Evolutionary conservation across 495 filamentous ascomycete genomes (phyloP).

Genomic region (Hypoxylon cercidicola): DNA sequence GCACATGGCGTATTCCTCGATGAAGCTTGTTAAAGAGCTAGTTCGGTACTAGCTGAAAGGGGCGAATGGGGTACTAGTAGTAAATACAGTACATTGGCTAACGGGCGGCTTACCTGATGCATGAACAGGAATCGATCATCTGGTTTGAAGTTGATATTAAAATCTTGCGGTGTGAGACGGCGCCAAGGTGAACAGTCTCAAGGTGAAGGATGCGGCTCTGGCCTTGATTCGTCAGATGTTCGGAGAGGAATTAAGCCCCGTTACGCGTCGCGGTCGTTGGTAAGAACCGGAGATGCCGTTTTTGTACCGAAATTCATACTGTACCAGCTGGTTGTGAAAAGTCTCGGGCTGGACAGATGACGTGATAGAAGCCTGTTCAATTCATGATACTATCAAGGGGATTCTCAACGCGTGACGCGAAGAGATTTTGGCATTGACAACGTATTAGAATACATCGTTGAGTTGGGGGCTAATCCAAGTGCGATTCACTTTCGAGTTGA

Average conservation of each 20-base stretch:
- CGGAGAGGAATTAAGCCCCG: conserved; percentile 28
- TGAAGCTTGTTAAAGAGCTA: not conserved
- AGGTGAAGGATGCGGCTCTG: conserved; percentile 26
- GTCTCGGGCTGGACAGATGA: not conserved
- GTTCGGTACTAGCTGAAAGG: conserved; percentile 1
- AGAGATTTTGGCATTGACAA: not conserved
- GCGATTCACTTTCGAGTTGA: not conserved
- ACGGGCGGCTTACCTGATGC: not conserved
- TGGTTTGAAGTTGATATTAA: conserved; percentile 7
- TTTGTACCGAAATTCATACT: not conserved
- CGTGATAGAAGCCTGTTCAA: not conserved
- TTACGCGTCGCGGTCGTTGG: conserved; percentile 17
- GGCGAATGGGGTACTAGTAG: not conserved
- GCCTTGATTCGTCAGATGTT: conserved; percentile 24
- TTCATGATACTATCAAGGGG: not conserved
- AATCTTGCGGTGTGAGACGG: conserved; percentile 40
- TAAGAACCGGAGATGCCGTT: not conserved
- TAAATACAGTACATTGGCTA: not conserved
- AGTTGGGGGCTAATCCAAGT: not conserved
- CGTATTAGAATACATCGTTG: not conserved
- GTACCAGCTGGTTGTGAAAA: not conserved
- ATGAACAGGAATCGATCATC: not conserved
- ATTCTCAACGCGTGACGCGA: not conserved
- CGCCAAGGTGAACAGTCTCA: conserved; percentile 31
- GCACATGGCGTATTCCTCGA: not conserved